Base-by-base conservation (phyloP, 2,329 filamentous ascomycete species). In the Colletotrichum sp. region DNA sequence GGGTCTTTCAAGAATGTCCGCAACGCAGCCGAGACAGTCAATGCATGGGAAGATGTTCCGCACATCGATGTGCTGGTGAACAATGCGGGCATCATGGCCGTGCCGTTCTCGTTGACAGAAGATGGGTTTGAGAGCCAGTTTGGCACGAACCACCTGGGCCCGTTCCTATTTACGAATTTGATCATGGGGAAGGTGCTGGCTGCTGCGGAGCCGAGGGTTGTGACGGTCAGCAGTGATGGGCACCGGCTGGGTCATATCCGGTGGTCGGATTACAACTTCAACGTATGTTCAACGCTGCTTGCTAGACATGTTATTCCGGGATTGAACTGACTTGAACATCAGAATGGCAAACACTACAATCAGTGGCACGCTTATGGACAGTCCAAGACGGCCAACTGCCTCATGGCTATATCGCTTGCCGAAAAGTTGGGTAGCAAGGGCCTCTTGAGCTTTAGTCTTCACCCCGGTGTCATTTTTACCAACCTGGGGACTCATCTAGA, bases 211-310 rank as follows among this genome's bases (percentile, higher is more conserved):
- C 79, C 84, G 1, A 81, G 86, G 1, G 75, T 90, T 9, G 84
- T 90, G 24, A 88, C 84, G 75, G 80, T 90, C 9, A 84, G 84
- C 30, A 89, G 87, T 78, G 80, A 85, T 36, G 88, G 87, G 3
- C 84, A 90, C 76, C 82, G 85, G 8, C 64, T 89, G 15, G 80
- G 81, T 3, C 85, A 85, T 2, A 80, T 89, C 18, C 81, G 86
- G 4, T 89, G 86, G 75, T 81, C 83, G 60, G 87, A 89, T 78
- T 85, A 82, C 52, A 86, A 88, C 39, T 89, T 89, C 75, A 81
- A 84, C 26, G 86, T 84, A 76, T 67, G 34, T 65, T 30, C n/a
- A 52, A 52, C 10, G 24, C 12, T 9, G 5, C 24, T 36, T 10
- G 30, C 6, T 21, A 13, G 44, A 52, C n/a, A 52, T 21, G 2